phyloP scores from a whole-genome alignment of 1,284 basidiomycete genomes.

The Malassezia caprae region DNA sequence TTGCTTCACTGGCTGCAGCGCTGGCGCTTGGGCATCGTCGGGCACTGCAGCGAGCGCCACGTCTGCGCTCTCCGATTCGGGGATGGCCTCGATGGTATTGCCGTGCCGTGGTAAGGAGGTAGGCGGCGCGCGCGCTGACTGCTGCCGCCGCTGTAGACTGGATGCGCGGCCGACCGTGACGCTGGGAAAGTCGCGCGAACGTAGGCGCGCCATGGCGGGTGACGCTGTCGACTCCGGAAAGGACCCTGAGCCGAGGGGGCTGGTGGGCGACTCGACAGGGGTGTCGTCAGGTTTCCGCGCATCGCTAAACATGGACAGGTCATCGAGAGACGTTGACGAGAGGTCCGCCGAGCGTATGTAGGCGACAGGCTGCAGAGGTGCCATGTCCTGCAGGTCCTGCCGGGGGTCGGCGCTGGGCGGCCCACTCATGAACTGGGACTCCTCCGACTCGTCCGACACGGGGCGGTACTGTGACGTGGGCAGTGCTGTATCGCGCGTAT shows the following conservation, averaged over 20 bases:
- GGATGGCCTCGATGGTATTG: background rate
- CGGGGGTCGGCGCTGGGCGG: background rate
- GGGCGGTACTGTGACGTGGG: background rate
- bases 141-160: conserved; percentile 2
- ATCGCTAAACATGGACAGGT: background rate
- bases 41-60: background rate
- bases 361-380: background rate
- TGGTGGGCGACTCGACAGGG: background rate
- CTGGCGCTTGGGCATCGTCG: background rate
- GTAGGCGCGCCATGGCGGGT: conserved; percentile 1
- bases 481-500: background rate
- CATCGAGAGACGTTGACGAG: conserved; percentile 7
- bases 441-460: conserved; percentile 3
- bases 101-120: background rate
- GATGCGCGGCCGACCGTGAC: conserved; percentile 15
- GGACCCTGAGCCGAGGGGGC: background rate
- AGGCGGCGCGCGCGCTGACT: background rate
- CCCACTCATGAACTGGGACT: background rate
- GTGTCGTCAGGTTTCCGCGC: background rate
- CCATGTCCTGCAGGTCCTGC: background rate
- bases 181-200: conserved; percentile 10
- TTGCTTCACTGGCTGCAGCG: background rate
- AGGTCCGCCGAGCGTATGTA: background rate
- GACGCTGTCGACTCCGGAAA: background rate
- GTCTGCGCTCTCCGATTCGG: background rate